A percentile compares a stretch with the other conserved stretches of the same genome.
Conservation (phyloP, 116 monocot species). For the Zostera marina region DNA sequence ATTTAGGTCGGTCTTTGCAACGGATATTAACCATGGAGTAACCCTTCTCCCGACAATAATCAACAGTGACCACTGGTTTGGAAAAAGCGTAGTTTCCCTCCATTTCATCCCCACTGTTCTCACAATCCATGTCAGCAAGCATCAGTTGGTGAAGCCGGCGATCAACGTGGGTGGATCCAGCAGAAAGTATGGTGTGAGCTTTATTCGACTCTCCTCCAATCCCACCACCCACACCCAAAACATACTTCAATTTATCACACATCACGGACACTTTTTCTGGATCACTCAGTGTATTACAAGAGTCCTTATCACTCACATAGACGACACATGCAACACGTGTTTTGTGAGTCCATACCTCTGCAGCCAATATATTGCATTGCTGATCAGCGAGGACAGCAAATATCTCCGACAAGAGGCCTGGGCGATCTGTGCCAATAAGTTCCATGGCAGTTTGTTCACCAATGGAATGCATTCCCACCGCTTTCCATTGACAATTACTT, state of each 20-base stretch:
- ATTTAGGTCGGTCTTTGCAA: constrained; percentile 59
- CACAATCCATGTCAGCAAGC: constrained; percentile 65
- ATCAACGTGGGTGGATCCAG: constrained; percentile 51
- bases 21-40: constrained; percentile 62
- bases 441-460: constrained; percentile 72
- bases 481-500: constrained; percentile 23
- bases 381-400: constrained; percentile 61
- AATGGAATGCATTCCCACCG: constrained; percentile 51
- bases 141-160: constrained; percentile 84
- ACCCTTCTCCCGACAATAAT: constrained; percentile 57
- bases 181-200: constrained; percentile 38
- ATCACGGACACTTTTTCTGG: constrained; percentile 30
- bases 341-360: constrained; percentile 86
- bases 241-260: constrained; percentile 48
- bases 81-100: constrained; percentile 9
- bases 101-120: constrained; percentile 5
- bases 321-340: constrained; percentile 68
- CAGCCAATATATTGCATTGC: constrained; percentile 61
- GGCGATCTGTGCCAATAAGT: constrained; percentile 69
- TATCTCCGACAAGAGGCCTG: constrained; percentile 80
- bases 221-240: constrained; percentile 23
- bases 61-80: constrained; percentile 52
- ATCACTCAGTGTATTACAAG: constrained; percentile 35
- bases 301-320: constrained; percentile 54
- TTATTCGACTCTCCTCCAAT: constrained; percentile 14